Conservation (phyloP, 768 basidiomycete genomes). For the Strobilomyces echinocephalus region DNA sequence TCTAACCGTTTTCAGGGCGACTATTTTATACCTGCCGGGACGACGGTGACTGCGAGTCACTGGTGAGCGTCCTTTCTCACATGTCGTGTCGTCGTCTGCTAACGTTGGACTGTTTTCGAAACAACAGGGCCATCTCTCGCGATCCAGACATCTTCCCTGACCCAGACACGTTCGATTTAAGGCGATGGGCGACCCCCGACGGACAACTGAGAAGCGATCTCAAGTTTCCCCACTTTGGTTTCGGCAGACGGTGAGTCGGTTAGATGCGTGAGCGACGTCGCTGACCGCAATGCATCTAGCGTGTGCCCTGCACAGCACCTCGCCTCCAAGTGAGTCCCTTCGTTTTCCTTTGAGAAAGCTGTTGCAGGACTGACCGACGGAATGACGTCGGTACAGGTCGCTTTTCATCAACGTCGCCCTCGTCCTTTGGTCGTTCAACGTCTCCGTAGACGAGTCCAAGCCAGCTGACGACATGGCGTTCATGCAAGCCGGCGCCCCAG, state of each 20-base stretch:
- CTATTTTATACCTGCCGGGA: constrained; percentile 18
- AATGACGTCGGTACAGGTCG: constrained; percentile 35
- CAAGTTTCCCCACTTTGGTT: constrained; percentile 48
- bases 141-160: constrained; percentile 36
- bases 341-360: background rate
- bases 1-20: constrained; percentile 4
- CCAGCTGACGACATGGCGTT: constrained; percentile 58
- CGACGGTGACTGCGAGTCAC: constrained; percentile 15
- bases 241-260: constrained; percentile 32
- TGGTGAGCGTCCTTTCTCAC: constrained; percentile 7
- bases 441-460: constrained; percentile 40
- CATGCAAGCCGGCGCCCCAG: constrained; percentile 23
- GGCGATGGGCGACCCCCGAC: constrained; percentile 25
- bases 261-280: background rate
- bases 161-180: constrained; percentile 34
- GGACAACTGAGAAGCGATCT: constrained; percentile 39
- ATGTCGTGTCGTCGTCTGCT: too few relatives aligned
- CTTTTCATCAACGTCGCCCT: constrained; percentile 57
- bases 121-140: constrained; percentile 31
- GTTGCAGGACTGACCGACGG: background rate
- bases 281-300: constrained; percentile 23
- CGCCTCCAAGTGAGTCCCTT: constrained; percentile 32
- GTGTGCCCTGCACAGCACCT: constrained; percentile 61
- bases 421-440: constrained; percentile 56
- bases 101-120: background rate